These are phyloP conservation scores for Endoconidiophora polonica DNA, from an alignment of 2,329 filamentous ascomycete genomes.

Conservation along the genomic window DNA sequence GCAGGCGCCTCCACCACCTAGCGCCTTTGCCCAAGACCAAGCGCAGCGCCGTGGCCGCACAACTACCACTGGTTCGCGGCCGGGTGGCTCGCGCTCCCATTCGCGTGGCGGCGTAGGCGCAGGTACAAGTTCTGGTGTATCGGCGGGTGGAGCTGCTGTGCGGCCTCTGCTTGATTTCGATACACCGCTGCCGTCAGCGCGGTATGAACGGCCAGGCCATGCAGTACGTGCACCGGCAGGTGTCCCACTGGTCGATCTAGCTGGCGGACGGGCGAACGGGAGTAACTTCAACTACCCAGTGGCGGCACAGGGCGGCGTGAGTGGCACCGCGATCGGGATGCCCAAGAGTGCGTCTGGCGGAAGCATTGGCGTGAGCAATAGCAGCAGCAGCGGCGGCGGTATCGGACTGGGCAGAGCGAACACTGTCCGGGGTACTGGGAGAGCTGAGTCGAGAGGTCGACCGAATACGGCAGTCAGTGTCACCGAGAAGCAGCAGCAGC, in stretches of 20 bases:
- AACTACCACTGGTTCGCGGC: not conserved
- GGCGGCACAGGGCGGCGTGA: not conserved
- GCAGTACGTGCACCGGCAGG: slow-evolving; percentile 26
- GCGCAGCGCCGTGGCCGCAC: slow-evolving; percentile 7
- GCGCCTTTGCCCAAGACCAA: slow-evolving; percentile 10
- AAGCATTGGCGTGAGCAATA: not conserved
- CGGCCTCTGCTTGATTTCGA: slow-evolving; percentile 43
- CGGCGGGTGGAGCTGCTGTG: slow-evolving; percentile 4
- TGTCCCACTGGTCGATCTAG: slow-evolving; percentile 31
- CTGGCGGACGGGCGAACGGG: slow-evolving; percentile 15
- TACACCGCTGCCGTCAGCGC: slow-evolving; percentile 44
- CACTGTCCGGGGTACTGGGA: slow-evolving; percentile 7
- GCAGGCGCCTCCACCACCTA: slow-evolving; percentile 2
- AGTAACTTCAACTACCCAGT: not conserved
- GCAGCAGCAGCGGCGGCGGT: not conserved
- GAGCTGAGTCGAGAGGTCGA: slow-evolving; percentile 6
- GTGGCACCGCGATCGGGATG: not conserved
- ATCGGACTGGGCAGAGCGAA: slow-evolving; percentile 6
- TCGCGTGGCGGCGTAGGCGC: slow-evolving; percentile 17
- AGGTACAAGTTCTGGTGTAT: slow-evolving; percentile 14
- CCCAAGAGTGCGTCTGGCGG: slow-evolving; percentile 3
- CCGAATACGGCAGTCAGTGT: not conserved
- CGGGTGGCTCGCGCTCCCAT: slow-evolving; percentile 13
- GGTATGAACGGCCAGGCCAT: slow-evolving; percentile 34
- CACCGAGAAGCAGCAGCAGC: not conserved